These are phyloP conservation scores for Pythium phragmiticola DNA, from an alignment of 352 stramenopile genomes.

Conservation along the genomic window DNA sequence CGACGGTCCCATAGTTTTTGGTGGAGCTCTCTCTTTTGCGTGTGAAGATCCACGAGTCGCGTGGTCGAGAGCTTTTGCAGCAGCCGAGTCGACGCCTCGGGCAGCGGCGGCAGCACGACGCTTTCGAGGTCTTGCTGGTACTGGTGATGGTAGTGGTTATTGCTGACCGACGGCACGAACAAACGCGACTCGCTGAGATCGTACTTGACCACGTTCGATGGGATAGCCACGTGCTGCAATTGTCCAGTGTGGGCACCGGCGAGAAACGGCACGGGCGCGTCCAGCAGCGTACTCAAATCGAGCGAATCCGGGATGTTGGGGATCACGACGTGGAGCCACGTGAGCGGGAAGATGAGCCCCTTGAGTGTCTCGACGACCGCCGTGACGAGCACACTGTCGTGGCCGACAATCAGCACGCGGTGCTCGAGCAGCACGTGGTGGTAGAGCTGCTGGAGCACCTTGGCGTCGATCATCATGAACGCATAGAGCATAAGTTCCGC, in stretches of 20 bases:
- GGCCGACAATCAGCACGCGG: slow-evolving; percentile 42
- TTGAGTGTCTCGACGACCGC: slow-evolving; percentile 49
- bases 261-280: slow-evolving; percentile 54
- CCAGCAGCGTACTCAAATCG: slow-evolving; percentile 48
- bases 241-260: slow-evolving; percentile 40
- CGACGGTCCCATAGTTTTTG: slow-evolving; percentile 47
- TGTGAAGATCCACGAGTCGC: slow-evolving; percentile 29
- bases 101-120: slow-evolving; percentile 23
- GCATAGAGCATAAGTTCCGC: slow-evolving; percentile 45
- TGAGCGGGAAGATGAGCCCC: slow-evolving; percentile 42
- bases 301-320: slow-evolving; percentile 48
- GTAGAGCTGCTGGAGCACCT: slow-evolving; percentile 35
- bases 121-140: slow-evolving; percentile 20
- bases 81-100: slow-evolving; percentile 24
- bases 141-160: slow-evolving; percentile 8
- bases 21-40: slow-evolving; percentile 41
- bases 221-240: slow-evolving; percentile 33
- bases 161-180: slow-evolving; percentile 5
- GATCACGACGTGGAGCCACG: slow-evolving; percentile 57
- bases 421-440: slow-evolving; percentile 55
- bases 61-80: slow-evolving; percentile 22
- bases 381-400: slow-evolving; percentile 41
- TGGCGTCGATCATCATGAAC: slow-evolving; percentile 44
- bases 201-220: slow-evolving; percentile 42
- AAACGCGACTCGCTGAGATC: slow-evolving; percentile 34